Evolutionary conservation across 164 flowering plant species (phyloP).

Genomic region (Kingdonia uniflora): DNA sequence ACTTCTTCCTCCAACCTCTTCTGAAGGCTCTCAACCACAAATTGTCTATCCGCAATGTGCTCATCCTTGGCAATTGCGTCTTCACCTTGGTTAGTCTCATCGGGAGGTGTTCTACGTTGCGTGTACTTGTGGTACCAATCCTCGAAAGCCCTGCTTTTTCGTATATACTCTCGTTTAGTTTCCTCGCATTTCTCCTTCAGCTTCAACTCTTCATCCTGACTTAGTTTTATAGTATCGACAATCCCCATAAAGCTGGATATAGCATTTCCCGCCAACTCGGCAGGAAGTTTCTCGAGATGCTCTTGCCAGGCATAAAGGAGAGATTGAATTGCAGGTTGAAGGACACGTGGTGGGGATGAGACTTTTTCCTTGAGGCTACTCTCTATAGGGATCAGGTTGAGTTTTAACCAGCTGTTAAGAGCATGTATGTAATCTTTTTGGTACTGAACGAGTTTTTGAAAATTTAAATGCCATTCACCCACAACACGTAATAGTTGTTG

Average conservation of each 20-base stretch:
- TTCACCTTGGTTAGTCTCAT: constrained; percentile 47
- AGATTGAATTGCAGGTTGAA: constrained; percentile 52
- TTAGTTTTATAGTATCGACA: constrained; percentile 41
- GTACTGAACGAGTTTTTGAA: constrained; percentile 45
- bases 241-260: constrained; percentile 61
- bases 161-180: constrained; percentile 39
- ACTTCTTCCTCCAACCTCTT: constrained; percentile 66
- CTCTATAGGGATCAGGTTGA: constrained; percentile 77
- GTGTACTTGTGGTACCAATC: constrained; percentile 66
- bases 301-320: constrained; percentile 69
- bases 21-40: constrained; percentile 51
- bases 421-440: constrained; percentile 59
- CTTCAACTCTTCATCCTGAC: constrained; percentile 72
- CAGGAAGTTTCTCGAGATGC: constrained; percentile 61
- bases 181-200: constrained; percentile 67
- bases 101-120: constrained; percentile 29
- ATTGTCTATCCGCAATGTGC: constrained; percentile 34
- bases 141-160: constrained; percentile 46
- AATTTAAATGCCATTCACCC: constrained; percentile 50
- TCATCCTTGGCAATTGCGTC: constrained; percentile 35
- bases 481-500: constrained; percentile 41
- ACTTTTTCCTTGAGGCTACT: constrained; percentile 68
- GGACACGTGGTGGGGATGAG: constrained; percentile 55
- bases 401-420: constrained; percentile 66
- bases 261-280: constrained; percentile 55